Conservation (phyloP, 2,329 filamentous ascomycete species). For the Blastomyces emzantsi region DNA sequence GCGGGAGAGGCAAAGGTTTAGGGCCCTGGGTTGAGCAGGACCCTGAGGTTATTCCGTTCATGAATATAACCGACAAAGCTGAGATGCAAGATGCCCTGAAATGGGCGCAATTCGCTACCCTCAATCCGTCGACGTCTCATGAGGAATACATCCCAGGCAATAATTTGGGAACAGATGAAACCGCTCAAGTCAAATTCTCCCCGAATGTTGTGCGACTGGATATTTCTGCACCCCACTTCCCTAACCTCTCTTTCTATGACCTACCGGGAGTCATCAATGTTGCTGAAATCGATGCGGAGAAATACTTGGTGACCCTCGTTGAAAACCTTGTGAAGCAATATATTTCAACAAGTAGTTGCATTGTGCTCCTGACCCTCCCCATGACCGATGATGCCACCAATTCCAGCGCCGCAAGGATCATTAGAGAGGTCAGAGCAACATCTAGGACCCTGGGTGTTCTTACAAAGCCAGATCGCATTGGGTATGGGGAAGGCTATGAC, state of each 20-base stretch:
- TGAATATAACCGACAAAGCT: slow-evolving; percentile 50
- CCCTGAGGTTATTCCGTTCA: slow-evolving; percentile 49
- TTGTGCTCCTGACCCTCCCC: slow-evolving; percentile 67
- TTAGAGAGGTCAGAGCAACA: slow-evolving; percentile 49
- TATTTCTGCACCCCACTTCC: slow-evolving; percentile 61
- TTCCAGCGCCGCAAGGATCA: slow-evolving; percentile 59
- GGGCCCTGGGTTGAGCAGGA: slow-evolving; percentile 55
- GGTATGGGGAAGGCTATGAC: slow-evolving; percentile 41
- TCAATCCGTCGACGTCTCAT: slow-evolving; percentile 55
- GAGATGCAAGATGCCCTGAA: slow-evolving; percentile 59
- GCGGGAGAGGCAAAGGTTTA: slow-evolving; percentile 47
- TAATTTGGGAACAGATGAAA: slow-evolving; percentile 30
- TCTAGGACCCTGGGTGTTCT: slow-evolving; percentile 62
- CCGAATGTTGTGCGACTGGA: slow-evolving; percentile 72
- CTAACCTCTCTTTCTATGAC: slow-evolving; percentile 74
- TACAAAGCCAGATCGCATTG: slow-evolving; percentile 72
- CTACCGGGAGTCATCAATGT: slow-evolving; percentile 74
- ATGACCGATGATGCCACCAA: slow-evolving; percentile 73
- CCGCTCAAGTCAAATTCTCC: slow-evolving; percentile 56
- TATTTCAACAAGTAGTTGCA: slow-evolving; percentile 57
- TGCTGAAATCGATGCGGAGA: slow-evolving; percentile 53
- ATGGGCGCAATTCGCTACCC: slow-evolving; percentile 66
- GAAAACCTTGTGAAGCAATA: slow-evolving; percentile 62
- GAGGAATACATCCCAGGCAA: slow-evolving; percentile 47
- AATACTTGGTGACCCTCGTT: slow-evolving; percentile 63